phyloP scores from a whole-genome alignment of 192 early-diverging fungal genomes.

The Linnemannia zychae region DNA sequence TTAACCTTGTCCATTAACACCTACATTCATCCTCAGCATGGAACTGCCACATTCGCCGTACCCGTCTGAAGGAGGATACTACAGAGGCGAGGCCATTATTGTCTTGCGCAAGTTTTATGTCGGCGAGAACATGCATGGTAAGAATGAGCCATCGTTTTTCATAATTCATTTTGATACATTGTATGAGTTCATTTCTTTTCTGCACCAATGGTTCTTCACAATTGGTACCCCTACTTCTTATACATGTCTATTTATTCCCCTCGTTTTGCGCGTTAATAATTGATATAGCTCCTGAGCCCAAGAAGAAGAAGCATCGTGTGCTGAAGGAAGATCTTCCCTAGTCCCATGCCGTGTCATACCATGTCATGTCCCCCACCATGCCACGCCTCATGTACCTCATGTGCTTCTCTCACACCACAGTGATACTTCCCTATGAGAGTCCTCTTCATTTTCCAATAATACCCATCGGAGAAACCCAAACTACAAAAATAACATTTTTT shows the following conservation, averaged over 20 bases:
- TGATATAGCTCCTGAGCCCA: conserved; percentile 83
- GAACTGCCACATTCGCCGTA: conserved; percentile 65
- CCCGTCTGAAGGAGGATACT: conserved; percentile 75
- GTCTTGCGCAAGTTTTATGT: conserved; percentile 94
- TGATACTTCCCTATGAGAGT: not conserved
- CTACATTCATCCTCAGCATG: conserved; percentile 14
- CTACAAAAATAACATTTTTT: conserved; percentile 2
- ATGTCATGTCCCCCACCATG: too few relatives aligned
- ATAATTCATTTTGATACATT: not conserved
- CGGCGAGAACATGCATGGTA: conserved; percentile 90
- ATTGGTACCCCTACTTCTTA: not conserved
- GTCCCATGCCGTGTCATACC: not conserved
- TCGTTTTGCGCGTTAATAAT: not conserved
- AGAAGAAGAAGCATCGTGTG: conserved; percentile 86
- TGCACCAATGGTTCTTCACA: not conserved
- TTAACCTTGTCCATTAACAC: not conserved
- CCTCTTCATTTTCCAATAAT: conserved; percentile 3
- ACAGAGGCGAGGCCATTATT: conserved; percentile 86
- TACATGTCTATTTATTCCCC: not conserved
- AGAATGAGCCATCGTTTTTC: not conserved
- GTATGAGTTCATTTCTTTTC: conserved; percentile 2
- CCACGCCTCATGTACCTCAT: too few relatives aligned
- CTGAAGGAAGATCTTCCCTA: conserved; percentile 74
- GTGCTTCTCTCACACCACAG: too few relatives aligned
- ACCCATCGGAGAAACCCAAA: conserved; percentile 5